These are phyloP conservation scores for Coemansia sp. DNA, from an alignment of 371 early-diverging fungal species.

Conservation along the genomic window DNA sequence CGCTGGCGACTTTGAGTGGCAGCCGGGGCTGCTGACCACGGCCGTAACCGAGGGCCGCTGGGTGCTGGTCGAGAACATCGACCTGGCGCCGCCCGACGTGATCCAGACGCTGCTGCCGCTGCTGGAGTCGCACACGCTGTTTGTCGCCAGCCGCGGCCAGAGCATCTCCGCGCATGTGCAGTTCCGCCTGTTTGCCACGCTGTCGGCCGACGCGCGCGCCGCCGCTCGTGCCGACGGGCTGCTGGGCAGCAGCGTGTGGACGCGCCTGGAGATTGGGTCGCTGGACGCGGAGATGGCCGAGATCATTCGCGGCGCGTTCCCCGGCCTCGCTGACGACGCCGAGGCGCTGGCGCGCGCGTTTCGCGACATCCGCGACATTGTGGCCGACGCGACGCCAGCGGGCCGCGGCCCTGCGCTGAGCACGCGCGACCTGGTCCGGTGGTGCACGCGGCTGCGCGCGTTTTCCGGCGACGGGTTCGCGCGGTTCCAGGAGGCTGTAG, in stretches of 20 bases:
- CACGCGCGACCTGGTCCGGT: conserved; percentile 48
- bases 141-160: conserved; percentile 95
- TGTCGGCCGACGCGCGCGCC: conserved; percentile 54
- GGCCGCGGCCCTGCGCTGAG: conserved; percentile 49
- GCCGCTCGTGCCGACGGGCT: conserved; percentile 54
- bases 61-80: conserved; percentile 99
- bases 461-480: conserved; percentile 18
- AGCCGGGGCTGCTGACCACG: conserved; percentile 92
- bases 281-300: conserved; percentile 24
- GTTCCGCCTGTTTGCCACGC: conserved; percentile 97
- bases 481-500: conserved; percentile 82
- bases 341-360: conserved; percentile 64
- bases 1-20: conserved; percentile 95
- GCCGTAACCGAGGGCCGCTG: conserved; percentile 96
- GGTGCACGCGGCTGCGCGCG: conserved; percentile 40
- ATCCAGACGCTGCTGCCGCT: conserved; percentile 93
- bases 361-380: conserved; percentile 65
- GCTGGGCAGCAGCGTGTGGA: conserved; percentile 80
- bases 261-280: conserved; percentile 47
- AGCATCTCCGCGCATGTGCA: conserved; percentile 84
- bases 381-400: conserved; percentile 52
- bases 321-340: conserved; percentile 47
- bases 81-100: conserved; percentile 97
- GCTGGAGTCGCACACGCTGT: conserved; percentile 90
- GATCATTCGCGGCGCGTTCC: conserved; percentile 35